Percentiles rank a stretch among this genome's conserved stretches.
phyloP scores from a whole-genome alignment of 2,329 filamentous ascomycete genomes.

The Ceratocystis huliohia region DNA sequence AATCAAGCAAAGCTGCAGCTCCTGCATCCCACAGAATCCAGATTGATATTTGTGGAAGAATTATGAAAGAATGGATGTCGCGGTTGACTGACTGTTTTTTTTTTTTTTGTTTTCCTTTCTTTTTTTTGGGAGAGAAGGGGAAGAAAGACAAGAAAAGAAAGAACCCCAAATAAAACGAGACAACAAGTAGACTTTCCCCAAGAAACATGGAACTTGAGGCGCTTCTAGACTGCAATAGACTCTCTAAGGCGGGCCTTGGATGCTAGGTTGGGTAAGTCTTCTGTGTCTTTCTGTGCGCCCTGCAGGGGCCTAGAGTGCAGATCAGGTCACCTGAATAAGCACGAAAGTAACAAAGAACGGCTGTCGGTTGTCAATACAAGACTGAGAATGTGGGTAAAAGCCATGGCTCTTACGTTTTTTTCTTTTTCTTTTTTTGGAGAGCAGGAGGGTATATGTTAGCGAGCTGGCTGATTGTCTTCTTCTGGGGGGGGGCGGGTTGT shows the following conservation, averaged over 20 bases:
- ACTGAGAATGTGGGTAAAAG: neutral
- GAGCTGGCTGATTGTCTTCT: neutral
- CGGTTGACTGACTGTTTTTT: too few relatives aligned
- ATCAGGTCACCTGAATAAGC: slow-evolving; percentile 5
- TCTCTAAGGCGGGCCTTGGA: neutral
- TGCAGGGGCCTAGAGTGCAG: slow-evolving; percentile 3
- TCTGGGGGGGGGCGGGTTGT: neutral
- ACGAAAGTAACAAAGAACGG: neutral
- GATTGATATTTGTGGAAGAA: neutral
- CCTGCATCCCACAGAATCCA: too few relatives aligned
- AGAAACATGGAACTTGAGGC: neutral
- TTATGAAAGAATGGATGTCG: neutral
- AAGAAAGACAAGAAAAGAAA: neutral
- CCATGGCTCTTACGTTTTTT: neutral
- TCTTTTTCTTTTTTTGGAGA: neutral
- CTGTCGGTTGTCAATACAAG: slow-evolving; percentile 1
- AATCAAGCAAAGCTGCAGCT: too few relatives aligned
- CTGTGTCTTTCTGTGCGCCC: neutral
- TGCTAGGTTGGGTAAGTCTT: neutral
- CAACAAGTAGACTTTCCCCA: neutral
- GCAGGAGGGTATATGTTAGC: neutral
- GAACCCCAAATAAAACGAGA: neutral
- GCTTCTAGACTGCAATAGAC: slow-evolving; percentile 9
- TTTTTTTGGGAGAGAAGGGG: neutral
- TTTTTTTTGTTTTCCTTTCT: too few relatives aligned